Percentiles rank a stretch among this genome's conserved stretches.
phyloP scores from a whole-genome alignment of 768 basidiomycete genomes.

The Infundibulicybe gibba region DNA sequence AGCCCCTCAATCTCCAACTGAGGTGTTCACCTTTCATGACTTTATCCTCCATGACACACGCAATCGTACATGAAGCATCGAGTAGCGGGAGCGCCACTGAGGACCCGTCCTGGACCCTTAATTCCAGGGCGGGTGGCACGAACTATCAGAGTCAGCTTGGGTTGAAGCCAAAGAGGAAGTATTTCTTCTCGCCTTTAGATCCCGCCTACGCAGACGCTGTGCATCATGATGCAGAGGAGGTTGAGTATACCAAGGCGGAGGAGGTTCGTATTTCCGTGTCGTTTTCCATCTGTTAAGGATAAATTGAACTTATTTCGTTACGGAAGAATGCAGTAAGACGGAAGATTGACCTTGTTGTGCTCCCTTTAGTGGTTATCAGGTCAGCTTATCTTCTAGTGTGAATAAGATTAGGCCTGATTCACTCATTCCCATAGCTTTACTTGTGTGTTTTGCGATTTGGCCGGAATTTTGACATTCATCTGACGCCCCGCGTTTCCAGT shows the following conservation, averaged over 20 bases:
- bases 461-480: constrained; percentile 7
- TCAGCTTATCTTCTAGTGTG: constrained; percentile 13
- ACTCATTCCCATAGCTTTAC: constrained; percentile 32
- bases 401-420: not conserved
- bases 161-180: constrained; percentile 33
- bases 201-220: constrained; percentile 44
- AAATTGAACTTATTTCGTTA: not conserved
- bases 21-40: no score
- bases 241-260: constrained; percentile 46
- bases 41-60: no score
- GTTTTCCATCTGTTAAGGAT: not conserved
- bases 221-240: constrained; percentile 42
- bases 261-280: no score
- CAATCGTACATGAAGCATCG: no score
- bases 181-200: constrained; percentile 48
- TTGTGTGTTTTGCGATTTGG: constrained; percentile 22
- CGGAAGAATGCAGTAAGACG: constrained; percentile 35
- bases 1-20: no score
- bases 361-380: constrained; percentile 50
- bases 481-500: constrained; percentile 23
- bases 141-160: constrained; percentile 37
- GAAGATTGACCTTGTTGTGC: constrained; percentile 49
- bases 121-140: constrained; percentile 29
- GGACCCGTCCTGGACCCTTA: not conserved
- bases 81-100: no score